Evolutionary conservation across 805 yeast genomes (phyloP).

Genomic region (Zygoascus bituminiphila): DNA sequence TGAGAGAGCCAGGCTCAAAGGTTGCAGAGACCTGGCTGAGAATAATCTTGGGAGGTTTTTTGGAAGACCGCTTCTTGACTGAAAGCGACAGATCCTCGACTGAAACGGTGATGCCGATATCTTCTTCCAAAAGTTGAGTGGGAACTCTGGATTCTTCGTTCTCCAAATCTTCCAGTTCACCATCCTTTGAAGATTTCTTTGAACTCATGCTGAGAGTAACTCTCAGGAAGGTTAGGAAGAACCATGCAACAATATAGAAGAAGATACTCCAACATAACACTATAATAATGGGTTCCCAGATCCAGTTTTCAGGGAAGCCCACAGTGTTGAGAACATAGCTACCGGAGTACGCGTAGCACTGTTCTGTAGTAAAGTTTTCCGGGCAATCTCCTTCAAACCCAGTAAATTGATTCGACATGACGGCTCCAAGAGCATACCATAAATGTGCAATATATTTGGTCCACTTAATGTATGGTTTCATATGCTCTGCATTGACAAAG

Average conservation of each 20-base stretch:
- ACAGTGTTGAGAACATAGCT: conserved; percentile 42
- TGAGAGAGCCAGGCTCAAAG: conserved; percentile 49
- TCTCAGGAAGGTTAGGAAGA: conserved; percentile 40
- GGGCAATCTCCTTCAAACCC: conserved; percentile 55
- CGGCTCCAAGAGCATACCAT: conserved; percentile 72
- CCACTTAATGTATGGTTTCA: conserved; percentile 88
- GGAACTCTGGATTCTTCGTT: background rate
- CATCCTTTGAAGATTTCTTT: conserved; percentile 21
- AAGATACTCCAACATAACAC: conserved; percentile 52
- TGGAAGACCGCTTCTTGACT: conserved; percentile 14
- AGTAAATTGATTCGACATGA: conserved; percentile 57
- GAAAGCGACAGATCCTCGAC: conserved; percentile 20
- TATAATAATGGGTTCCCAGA: conserved; percentile 53
- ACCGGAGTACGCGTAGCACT: conserved; percentile 49
- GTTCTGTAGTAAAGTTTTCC: conserved; percentile 23
- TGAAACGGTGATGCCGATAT: conserved; percentile 18
- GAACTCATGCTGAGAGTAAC: conserved; percentile 45
- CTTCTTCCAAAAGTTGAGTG: background rate
- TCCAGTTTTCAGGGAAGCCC: conserved; percentile 62
- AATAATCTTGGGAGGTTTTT: conserved; percentile 28
- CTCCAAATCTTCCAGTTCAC: conserved; percentile 1
- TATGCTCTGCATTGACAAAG: conserved; percentile 58
- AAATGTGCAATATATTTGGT: conserved; percentile 64
- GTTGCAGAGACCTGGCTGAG: conserved; percentile 41
- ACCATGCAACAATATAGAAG: conserved; percentile 40